These are phyloP conservation scores for Melanopsichium pennsylvanicum DNA, from an alignment of 1,284 basidiomycete genomes.

Conservation along the genomic window DNA sequence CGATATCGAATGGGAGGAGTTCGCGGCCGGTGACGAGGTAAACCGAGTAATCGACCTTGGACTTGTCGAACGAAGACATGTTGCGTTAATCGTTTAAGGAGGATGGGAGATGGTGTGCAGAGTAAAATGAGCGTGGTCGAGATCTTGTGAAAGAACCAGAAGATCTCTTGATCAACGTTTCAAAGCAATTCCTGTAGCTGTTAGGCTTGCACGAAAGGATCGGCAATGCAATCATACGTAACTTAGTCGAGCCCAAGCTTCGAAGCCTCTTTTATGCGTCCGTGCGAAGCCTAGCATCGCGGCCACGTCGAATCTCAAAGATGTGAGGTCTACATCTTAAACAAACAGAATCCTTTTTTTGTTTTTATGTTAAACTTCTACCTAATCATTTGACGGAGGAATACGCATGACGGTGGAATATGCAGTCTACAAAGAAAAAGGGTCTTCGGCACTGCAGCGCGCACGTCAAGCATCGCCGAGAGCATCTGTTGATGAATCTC, in stretches of 20 bases:
- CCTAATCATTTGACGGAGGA: too few species aligned
- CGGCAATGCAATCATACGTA: slow-evolving; percentile 6
- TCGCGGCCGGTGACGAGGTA: slow-evolving; percentile 82
- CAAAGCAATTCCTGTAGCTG: not conserved
- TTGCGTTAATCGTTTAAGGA: not conserved
- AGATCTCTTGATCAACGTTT: too few species aligned
- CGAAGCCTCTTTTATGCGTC: slow-evolving; percentile 1
- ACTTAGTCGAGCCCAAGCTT: not conserved
- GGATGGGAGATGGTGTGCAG: not conserved
- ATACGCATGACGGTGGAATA: too few species aligned
- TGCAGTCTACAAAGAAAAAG: not conserved
- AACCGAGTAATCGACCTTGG: slow-evolving; percentile 50
- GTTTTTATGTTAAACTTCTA: too few species aligned
- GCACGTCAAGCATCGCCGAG: slow-evolving; percentile 24
- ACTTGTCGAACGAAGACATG: slow-evolving; percentile 17
- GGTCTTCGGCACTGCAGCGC: not conserved
- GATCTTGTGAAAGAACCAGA: too few species aligned
- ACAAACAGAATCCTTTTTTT: too few species aligned
- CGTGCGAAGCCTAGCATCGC: slow-evolving; percentile 1
- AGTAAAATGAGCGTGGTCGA: too few species aligned
- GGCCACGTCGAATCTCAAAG: too few species aligned
- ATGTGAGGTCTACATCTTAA: too few species aligned
- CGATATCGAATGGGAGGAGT: slow-evolving; percentile 75
- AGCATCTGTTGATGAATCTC: not conserved
- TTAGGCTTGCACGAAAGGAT: not conserved